Evolutionary conservation across 768 basidiomycete genomes (phyloP).

Genomic region (Agaricus subrufescens): DNA sequence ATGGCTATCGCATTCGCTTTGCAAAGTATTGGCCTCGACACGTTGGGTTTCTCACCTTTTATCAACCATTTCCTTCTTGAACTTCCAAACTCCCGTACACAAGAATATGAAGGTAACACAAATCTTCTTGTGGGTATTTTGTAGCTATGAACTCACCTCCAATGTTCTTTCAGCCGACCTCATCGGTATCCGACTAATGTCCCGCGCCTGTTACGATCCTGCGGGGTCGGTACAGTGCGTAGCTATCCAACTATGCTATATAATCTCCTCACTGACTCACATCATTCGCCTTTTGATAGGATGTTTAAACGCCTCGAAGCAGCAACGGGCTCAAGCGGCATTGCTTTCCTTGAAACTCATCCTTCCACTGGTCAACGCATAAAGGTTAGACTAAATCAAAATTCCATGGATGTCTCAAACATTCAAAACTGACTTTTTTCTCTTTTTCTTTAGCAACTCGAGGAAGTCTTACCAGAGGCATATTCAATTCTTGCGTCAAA

Average conservation of each 20-base stretch:
- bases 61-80: constrained; percentile 51
- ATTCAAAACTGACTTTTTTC: neutral
- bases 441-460: constrained; percentile 35
- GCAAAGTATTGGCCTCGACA: constrained; percentile 49
- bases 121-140: neutral
- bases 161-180: constrained; percentile 60
- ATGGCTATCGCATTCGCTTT: constrained; percentile 38
- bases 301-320: constrained; percentile 66
- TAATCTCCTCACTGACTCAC: neutral
- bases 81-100: constrained; percentile 78
- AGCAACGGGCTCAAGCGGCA: constrained; percentile 19
- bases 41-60: constrained; percentile 39
- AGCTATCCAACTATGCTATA: neutral
- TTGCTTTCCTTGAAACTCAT: constrained; percentile 76
- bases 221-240: constrained; percentile 65
- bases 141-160: neutral
- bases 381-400: constrained; percentile 39
- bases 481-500: constrained; percentile 50
- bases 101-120: constrained; percentile 72
- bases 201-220: constrained; percentile 86
- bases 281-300: constrained; percentile 27
- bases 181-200: constrained; percentile 77
- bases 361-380: constrained; percentile 71
- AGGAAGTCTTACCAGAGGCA: constrained; percentile 53
- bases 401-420: neutral